Evolutionary conservation across 1,284 basidiomycete genomes (phyloP).

Genomic region (Marasmius tenuissimus): DNA sequence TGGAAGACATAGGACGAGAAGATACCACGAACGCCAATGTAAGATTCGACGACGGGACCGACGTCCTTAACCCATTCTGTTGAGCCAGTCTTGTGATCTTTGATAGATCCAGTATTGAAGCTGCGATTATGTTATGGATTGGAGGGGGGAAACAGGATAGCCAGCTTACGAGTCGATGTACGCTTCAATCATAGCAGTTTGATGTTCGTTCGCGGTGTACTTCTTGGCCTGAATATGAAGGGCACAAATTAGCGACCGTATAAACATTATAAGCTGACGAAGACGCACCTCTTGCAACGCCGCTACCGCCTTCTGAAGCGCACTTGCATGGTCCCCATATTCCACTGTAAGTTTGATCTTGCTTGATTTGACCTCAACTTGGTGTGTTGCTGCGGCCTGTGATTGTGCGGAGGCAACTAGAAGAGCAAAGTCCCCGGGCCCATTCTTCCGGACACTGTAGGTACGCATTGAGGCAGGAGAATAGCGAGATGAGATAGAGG

Average conservation of each 20-base stretch:
- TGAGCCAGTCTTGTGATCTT: constrained; percentile 76
- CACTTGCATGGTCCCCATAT: constrained; percentile 68
- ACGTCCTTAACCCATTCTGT: constrained; percentile 83
- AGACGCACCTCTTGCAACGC: constrained; percentile 59
- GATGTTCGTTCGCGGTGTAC: constrained; percentile 71
- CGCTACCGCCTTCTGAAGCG: constrained; percentile 52
- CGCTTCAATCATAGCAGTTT: constrained; percentile 70
- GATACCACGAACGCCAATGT: constrained; percentile 57
- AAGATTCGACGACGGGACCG: constrained; percentile 84
- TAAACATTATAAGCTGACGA: neutral
- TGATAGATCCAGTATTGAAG: constrained; percentile 76
- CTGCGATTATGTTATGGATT: constrained; percentile 32
- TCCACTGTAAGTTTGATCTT: constrained; percentile 60
- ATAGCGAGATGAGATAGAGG: neutral
- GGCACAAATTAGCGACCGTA: neutral
- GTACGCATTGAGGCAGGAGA: neutral
- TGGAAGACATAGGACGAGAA: constrained; percentile 24
- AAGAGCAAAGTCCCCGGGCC: constrained; percentile 58
- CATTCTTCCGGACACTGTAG: constrained; percentile 66
- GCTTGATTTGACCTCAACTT: constrained; percentile 41
- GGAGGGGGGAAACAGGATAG: neutral
- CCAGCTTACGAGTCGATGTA: constrained; percentile 75
- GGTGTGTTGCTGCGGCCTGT: constrained; percentile 40
- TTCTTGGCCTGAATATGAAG: constrained; percentile 56
- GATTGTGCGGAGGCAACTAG: constrained; percentile 68